Evolutionary conservation across 1,284 basidiomycete species (phyloP).

Genomic region (Marasmius tenuissimus): DNA sequence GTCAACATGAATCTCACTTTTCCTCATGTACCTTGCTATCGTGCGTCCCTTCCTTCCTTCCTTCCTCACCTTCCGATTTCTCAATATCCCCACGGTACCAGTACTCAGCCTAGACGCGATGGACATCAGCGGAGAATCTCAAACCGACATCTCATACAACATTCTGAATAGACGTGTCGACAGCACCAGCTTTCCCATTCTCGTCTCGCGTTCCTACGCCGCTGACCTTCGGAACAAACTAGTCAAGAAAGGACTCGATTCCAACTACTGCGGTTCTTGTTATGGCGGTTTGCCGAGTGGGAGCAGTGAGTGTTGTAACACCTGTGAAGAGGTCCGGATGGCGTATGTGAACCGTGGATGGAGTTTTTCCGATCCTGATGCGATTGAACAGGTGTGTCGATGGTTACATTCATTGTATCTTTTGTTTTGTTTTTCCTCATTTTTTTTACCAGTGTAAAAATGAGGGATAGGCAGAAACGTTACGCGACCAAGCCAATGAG

Average conservation of each 20-base stretch:
- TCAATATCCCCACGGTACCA: constrained; percentile 29
- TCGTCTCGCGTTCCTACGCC: constrained; percentile 55
- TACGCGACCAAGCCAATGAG: constrained; percentile 90
- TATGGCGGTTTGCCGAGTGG: constrained; percentile 87
- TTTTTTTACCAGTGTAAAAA: constrained; percentile 71
- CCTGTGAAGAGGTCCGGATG: constrained; percentile 92
- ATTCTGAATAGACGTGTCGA: constrained; percentile 83
- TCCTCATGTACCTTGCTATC: constrained; percentile 95
- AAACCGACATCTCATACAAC: constrained; percentile 88
- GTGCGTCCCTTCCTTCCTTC: constrained; percentile 49
- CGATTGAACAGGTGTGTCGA: constrained; percentile 82
- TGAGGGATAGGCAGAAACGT: constrained; percentile 94
- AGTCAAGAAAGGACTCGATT: constrained; percentile 70
- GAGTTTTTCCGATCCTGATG: constrained; percentile 91
- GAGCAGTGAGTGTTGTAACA: constrained; percentile 85
- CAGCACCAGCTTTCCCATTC: constrained; percentile 46
- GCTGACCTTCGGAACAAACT: constrained; percentile 82
- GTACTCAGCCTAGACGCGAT: constrained; percentile 95
- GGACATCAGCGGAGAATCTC: constrained; percentile 97
- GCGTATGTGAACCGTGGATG: constrained; percentile 92
- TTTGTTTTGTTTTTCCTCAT: not conserved
- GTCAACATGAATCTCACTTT: constrained; percentile 95
- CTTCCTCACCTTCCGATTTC: not conserved
- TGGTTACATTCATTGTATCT: not conserved
- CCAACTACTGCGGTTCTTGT: constrained; percentile 92